These are phyloP conservation scores for Chrysoporthe puriensis DNA, from an alignment of 2,329 filamentous ascomycete species.

Conservation along the genomic window DNA sequence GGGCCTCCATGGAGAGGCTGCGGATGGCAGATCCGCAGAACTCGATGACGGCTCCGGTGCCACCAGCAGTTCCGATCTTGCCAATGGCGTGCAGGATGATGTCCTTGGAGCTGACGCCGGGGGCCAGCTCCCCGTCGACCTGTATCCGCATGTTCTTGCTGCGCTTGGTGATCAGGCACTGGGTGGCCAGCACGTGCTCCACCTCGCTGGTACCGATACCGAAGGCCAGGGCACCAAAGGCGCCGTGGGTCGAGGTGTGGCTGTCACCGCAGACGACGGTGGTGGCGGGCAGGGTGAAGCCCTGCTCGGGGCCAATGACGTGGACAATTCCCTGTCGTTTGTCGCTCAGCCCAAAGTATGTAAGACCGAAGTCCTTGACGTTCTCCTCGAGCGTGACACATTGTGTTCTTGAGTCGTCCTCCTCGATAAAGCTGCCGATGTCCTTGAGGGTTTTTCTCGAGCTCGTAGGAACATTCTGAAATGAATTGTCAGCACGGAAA, in stretches of 20 bases:
- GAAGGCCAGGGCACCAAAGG: constrained; percentile 92
- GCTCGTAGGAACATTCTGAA: constrained; percentile 87
- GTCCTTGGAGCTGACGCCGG: constrained; percentile 95
- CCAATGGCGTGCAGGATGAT: constrained; percentile 93
- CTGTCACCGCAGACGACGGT: constrained; percentile 98
- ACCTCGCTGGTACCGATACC: constrained; percentile 98
- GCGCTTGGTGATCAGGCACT: constrained; percentile 90
- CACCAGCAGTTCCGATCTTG: constrained; percentile 90
- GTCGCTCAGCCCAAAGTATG: constrained; percentile 95
- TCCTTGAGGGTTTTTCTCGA: constrained; percentile 93
- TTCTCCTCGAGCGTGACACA: constrained; percentile 97
- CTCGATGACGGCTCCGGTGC: constrained; percentile 93
- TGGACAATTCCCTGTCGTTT: constrained; percentile 98
- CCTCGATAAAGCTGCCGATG: constrained; percentile 90
- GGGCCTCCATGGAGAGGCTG: constrained; percentile 87
- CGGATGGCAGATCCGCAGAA: constrained; percentile 96
- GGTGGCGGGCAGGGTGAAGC: constrained; percentile 95
- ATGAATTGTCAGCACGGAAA: constrained; percentile 27
- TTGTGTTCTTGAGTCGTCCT: constrained; percentile 90
- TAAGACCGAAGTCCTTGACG: constrained; percentile 93
- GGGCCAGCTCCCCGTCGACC: constrained; percentile 85
- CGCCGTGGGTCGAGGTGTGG: constrained; percentile 96
- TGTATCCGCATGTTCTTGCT: constrained; percentile 99
- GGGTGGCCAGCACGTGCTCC: constrained; percentile 95
- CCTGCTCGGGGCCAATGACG: constrained; percentile 97